Evolutionary conservation across 2,329 filamentous ascomycete genomes (phyloP).

Genomic region (Sporothrix pallida): DNA sequence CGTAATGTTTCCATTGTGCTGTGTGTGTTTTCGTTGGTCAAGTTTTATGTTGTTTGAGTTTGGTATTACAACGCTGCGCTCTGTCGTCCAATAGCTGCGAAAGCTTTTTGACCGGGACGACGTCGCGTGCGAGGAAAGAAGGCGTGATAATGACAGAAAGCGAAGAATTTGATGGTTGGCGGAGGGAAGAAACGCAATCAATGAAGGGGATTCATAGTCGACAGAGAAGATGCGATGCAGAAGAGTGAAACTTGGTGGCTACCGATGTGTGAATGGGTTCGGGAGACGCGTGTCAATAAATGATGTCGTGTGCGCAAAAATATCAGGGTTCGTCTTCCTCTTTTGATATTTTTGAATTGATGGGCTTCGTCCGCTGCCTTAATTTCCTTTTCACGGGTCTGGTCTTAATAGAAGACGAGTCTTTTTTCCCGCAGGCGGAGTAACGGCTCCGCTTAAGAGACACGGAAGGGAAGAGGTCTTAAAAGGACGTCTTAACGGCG

Average conservation of each 20-base stretch:
- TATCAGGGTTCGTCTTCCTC: not conserved
- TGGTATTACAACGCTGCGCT: constrained; percentile 26
- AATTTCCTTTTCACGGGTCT: constrained; percentile 18
- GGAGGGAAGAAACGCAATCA: constrained; percentile 38
- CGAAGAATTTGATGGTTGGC: not conserved
- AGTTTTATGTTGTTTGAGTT: not conserved
- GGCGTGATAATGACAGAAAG: not conserved
- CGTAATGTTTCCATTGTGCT: constrained; percentile 59
- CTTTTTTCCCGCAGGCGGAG: constrained; percentile 27
- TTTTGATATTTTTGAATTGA: not conserved
- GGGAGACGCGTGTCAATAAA: constrained; percentile 6
- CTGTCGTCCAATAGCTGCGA: constrained; percentile 30
- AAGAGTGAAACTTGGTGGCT: not conserved
- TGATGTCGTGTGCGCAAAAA: constrained; percentile 14
- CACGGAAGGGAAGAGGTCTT: constrained; percentile 26
- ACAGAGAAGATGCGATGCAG: constrained; percentile 26
- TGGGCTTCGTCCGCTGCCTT: not conserved
- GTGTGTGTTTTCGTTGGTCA: constrained; percentile 25
- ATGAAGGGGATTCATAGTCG: constrained; percentile 46
- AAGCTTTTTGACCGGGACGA: constrained; percentile 30
- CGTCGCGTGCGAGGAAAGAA: constrained; percentile 35
- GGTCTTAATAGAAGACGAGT: constrained; percentile 6
- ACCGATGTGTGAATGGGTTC: not conserved
- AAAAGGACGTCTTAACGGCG: constrained; percentile 23
- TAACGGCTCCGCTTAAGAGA: constrained; percentile 20